phyloP scores from a whole-genome alignment of 106 monocot genomes.

The Allium fistulosum region DNA sequence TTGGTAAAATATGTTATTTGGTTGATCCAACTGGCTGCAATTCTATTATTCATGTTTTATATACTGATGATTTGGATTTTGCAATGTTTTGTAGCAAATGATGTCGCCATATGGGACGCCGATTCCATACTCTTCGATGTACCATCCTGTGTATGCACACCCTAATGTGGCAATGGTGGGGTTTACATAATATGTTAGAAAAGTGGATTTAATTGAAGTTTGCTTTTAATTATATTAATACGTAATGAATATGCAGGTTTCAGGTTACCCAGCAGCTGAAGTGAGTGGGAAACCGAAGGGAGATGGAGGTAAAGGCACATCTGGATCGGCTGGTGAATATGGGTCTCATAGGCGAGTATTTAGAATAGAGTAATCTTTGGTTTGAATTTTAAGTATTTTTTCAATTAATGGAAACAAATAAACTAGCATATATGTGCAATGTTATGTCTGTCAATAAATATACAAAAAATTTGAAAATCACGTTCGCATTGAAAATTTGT shows the following conservation, averaged over 20 bases:
- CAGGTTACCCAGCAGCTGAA: constrained; percentile 22
- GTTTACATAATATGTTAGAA: not conserved
- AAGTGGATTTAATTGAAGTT: not conserved
- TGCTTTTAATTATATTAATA: not conserved
- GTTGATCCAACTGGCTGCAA: not conserved
- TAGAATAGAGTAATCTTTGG: not conserved
- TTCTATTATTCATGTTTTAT: not conserved
- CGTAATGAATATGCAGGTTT: constrained; percentile 9
- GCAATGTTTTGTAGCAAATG: constrained; percentile 12
- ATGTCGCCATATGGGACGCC: constrained; percentile 30
- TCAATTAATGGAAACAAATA: too few relatives aligned
- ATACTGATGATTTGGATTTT: not conserved
- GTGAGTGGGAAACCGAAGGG: constrained; percentile 14
- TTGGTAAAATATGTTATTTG: too few relatives aligned
- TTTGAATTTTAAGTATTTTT: too few relatives aligned
- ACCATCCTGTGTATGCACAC: constrained; percentile 26
- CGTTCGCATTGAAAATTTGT: too few relatives aligned
- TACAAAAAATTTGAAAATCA: too few relatives aligned
- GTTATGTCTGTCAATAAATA: too few relatives aligned
- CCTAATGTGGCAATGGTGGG: constrained; percentile 15
- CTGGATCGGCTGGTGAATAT: constrained; percentile 17
- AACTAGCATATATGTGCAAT: too few relatives aligned
- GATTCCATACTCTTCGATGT: constrained; percentile 32
- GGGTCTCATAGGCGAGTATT: constrained; percentile 20
- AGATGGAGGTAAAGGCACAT: constrained; percentile 13